A percentile compares a stretch with the other conserved stretches of the same genome.
Conservation (phyloP, 352 stramenopile genomes). For the Salisapilia sapeloensis region DNA sequence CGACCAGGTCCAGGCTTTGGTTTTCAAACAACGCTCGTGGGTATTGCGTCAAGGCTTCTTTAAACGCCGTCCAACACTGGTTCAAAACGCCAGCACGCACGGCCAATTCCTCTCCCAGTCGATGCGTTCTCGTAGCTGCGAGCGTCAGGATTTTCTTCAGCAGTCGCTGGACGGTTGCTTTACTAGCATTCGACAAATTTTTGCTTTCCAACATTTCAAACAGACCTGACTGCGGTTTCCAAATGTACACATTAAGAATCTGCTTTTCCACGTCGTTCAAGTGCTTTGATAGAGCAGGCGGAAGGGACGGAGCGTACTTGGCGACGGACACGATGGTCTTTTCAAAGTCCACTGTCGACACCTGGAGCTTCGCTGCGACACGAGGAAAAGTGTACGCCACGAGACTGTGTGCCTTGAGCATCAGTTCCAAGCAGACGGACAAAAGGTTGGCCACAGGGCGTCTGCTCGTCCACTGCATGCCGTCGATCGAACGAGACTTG, state of each 20-base stretch:
- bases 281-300: constrained; percentile 62
- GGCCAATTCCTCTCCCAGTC: constrained; percentile 42
- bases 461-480: no score
- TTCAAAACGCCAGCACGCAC: constrained; percentile 65
- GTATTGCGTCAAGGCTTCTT: constrained; percentile 48
- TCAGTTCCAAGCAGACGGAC: constrained; percentile 66
- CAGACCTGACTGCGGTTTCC: constrained; percentile 50
- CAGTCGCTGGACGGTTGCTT: constrained; percentile 53
- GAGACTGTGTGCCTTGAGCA: constrained; percentile 71
- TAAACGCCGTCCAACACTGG: constrained; percentile 76
- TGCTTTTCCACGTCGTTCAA: constrained; percentile 76
- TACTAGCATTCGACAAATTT: constrained; percentile 2
- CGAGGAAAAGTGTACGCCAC: constrained; percentile 78
- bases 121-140: constrained; percentile 59
- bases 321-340: constrained; percentile 80
- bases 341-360: constrained; percentile 77
- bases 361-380: constrained; percentile 45
- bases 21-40: no score
- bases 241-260: constrained; percentile 63
- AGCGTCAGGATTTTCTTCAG: constrained; percentile 78
- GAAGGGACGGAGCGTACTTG: constrained; percentile 56
- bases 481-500: constrained; percentile 66
- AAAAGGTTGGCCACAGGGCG: constrained; percentile 65
- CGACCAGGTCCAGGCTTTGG: constrained; percentile 60
- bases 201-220: constrained; percentile 29